phyloP scores from a whole-genome alignment of 345 rosid genomes.

The Euphorbia tirucalli region DNA sequence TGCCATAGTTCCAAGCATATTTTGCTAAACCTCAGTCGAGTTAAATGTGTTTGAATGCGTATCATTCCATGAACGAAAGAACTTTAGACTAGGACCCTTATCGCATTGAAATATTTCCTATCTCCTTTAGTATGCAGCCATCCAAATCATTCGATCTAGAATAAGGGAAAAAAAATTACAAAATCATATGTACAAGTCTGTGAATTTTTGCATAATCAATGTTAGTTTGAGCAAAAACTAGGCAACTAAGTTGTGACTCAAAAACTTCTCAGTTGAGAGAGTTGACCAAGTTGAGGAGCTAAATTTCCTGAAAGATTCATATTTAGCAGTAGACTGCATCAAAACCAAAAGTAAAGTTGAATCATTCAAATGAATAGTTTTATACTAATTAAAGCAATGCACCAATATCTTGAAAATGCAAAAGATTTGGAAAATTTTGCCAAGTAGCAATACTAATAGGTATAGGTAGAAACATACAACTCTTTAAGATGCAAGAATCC shows the following conservation, averaged over 20 bases:
- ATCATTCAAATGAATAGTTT: too few species aligned
- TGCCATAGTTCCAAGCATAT: too few species aligned
- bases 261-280: constrained; percentile 60
- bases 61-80: constrained; percentile 39
- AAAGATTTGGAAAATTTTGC: neutral
- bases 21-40: constrained; percentile 52
- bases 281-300: constrained; percentile 64
- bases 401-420: neutral
- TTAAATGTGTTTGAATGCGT: constrained; percentile 36
- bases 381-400: too few species aligned
- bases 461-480: constrained; percentile 51
- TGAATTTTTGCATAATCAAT: neutral
- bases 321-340: constrained; percentile 60
- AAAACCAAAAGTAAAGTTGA: constrained; percentile 6
- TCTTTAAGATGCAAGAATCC: constrained; percentile 61
- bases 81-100: constrained; percentile 62
- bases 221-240: neutral
- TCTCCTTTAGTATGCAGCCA: constrained; percentile 84
- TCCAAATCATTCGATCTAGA: constrained; percentile 51
- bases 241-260: constrained; percentile 39
- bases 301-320: constrained; percentile 84
- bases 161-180: constrained; percentile 13
- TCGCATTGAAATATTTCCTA: constrained; percentile 80
- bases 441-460: too few species aligned
- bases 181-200: constrained; percentile 16